Base-by-base conservation (phyloP, 2,329 filamentous ascomycete genomes). In the Colletotrichum liriopes region DNA sequence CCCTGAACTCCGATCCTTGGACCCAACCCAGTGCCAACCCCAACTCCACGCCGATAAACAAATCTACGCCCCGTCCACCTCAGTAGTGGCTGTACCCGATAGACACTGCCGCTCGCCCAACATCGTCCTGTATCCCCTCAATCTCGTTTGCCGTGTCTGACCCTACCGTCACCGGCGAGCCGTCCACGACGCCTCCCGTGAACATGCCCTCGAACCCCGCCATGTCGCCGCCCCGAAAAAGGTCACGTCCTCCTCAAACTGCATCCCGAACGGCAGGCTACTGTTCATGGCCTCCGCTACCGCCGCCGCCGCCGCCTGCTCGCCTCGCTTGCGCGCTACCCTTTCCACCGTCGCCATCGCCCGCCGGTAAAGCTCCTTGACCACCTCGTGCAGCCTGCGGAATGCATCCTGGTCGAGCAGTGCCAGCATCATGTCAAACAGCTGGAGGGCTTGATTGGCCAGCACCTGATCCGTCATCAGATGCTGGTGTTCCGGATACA, bases 401-500 rank as follows among this genome's bases (percentile, higher is more conserved):
- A 73, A 71, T 7, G 51, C 37, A 20, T 73, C 63, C 3, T 54
- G 23, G 12, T 61, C 20, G 7, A 45, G 35, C 16, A 66, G n/a
- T 4, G 37, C 16, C 14, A 63, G 32, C 62, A 73, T 71, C 23
- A 45, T 76, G 39, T 81, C 76, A 37, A 81, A 79, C 0, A 82
- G 64, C 6, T 73, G 70, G 1, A 82, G 64, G 0, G 78, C 75
- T 32, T 78, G 78, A 16, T 75, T 63, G 6, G 77, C 74, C 2
- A 83, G 72, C 41, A 76, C 75, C 37, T 79, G 77, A 54, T 82
- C 81, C 6, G 77, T 52, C 3, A 76, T 67, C 7, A 81, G 73
- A 0, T 66, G 45, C 0, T 67, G 64, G 61, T 81, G 77, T 0
- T 72, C 72, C 0, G 81, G 81, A 11, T 79, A 74, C 20, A 80